phyloP scores from a whole-genome alignment of 352 stramenopile genomes.

The Paralagenidium karlingii region DNA sequence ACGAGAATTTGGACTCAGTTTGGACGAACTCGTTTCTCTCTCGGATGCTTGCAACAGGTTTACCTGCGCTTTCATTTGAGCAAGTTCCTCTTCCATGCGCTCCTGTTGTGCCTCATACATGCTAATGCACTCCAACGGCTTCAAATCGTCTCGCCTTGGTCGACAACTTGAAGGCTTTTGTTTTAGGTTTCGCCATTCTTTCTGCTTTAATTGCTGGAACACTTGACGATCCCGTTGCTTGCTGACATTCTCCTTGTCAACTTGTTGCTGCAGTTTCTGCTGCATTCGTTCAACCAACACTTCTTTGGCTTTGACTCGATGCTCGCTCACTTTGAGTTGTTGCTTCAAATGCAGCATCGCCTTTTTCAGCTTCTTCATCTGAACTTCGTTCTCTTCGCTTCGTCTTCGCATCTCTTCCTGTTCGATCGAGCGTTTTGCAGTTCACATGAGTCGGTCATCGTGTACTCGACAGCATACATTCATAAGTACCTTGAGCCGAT shows the following conservation, averaged over 20 bases:
- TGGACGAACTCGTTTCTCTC: too few relatives aligned
- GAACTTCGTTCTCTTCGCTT: constrained; percentile 28
- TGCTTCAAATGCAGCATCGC: constrained; percentile 58
- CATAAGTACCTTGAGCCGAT: constrained; percentile 43
- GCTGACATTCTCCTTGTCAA: constrained; percentile 54
- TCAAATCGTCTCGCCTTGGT: too few relatives aligned
- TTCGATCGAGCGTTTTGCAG: too few relatives aligned
- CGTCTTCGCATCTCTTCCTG: too few relatives aligned
- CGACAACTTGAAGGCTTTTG: constrained; percentile 24
- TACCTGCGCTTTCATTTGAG: constrained; percentile 45
- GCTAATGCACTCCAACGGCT: constrained; percentile 53
- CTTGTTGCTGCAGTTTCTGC: constrained; percentile 64
- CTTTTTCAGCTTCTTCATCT: constrained; percentile 50
- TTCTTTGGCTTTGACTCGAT: constrained; percentile 80
- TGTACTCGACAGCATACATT: too few relatives aligned
- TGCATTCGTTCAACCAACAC: constrained; percentile 68
- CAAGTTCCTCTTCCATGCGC: constrained; percentile 64
- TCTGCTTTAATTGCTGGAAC: constrained; percentile 54
- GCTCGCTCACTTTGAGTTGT: constrained; percentile 77
- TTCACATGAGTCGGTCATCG: too few relatives aligned
- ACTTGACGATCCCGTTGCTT: constrained; percentile 39
- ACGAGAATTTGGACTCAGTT: neutral
- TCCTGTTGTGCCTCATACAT: constrained; percentile 60
- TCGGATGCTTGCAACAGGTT: too few relatives aligned
- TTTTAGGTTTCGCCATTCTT: constrained; percentile 46